phyloP scores from a whole-genome alignment of 2,329 filamentous ascomycete genomes.

The Epichloe typhina region DNA sequence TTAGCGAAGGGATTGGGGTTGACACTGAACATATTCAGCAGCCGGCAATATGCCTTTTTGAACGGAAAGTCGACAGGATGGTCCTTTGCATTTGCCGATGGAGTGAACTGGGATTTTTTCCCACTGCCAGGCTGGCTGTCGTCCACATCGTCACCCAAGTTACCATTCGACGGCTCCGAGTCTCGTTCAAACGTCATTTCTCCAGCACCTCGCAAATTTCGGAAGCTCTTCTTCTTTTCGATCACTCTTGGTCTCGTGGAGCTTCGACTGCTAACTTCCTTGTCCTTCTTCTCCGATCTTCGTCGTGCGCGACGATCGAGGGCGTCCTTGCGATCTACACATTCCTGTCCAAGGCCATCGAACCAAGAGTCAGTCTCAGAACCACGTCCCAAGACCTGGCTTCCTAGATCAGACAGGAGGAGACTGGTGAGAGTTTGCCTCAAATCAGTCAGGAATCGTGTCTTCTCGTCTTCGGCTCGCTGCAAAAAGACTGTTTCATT shows the following conservation, averaged over 20 bases:
- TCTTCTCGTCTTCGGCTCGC: constrained; percentile 53
- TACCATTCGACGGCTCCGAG: constrained; percentile 25
- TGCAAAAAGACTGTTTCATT: constrained; percentile 54
- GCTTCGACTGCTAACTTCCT: constrained; percentile 28
- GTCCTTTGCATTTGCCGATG: background rate
- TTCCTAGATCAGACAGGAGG: constrained; percentile 78
- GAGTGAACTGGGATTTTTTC: background rate
- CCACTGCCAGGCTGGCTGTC: constrained; percentile 9
- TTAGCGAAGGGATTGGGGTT: constrained; percentile 82
- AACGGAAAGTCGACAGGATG: constrained; percentile 55
- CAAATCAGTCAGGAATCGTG: constrained; percentile 63
- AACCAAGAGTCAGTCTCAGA: constrained; percentile 94
- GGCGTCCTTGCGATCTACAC: constrained; percentile 48
- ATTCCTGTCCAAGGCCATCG: constrained; percentile 50
- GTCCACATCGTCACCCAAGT: constrained; percentile 27
- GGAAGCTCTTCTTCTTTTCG: constrained; percentile 57
- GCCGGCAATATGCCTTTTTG: constrained; percentile 60
- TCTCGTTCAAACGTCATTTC: constrained; percentile 24
- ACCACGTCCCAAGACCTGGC: constrained; percentile 71
- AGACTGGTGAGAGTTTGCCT: constrained; percentile 72
- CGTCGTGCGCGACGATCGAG: constrained; percentile 34
- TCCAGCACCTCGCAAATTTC: constrained; percentile 43
- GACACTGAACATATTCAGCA: constrained; percentile 77
- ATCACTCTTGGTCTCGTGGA: constrained; percentile 37
- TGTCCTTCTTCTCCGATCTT: constrained; percentile 25